Conservation (phyloP, 768 basidiomycete species). For the Podaxis mareebaensis region DNA sequence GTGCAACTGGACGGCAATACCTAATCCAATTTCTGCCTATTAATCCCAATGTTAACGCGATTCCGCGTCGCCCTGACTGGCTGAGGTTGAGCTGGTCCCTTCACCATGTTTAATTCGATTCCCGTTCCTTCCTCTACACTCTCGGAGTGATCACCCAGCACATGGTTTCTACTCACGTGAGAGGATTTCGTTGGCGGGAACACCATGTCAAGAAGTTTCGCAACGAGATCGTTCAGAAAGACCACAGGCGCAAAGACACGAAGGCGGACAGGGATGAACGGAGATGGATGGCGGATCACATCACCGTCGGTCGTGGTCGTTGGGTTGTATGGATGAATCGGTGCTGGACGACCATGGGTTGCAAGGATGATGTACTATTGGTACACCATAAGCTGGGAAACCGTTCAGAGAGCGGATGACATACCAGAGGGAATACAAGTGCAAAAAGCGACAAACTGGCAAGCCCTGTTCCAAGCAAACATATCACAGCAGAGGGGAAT, state of each 20-base stretch:
- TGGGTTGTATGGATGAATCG: constrained; percentile 75
- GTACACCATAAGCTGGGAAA: not conserved
- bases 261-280: constrained; percentile 77
- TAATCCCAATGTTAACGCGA: constrained; percentile 37
- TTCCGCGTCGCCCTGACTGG: constrained; percentile 24
- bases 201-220: constrained; percentile 44
- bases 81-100: constrained; percentile 14
- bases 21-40: constrained; percentile 49
- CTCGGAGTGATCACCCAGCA: constrained; percentile 53
- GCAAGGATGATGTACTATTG: constrained; percentile 84
- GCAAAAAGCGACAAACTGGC: constrained; percentile 86
- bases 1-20: not conserved
- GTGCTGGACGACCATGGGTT: constrained; percentile 73
- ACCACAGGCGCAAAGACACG: constrained; percentile 76
- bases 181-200: constrained; percentile 29
- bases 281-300: constrained; percentile 64
- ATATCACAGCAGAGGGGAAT: constrained; percentile 69
- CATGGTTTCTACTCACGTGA: constrained; percentile 27
- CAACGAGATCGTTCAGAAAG: constrained; percentile 71
- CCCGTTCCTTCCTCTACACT: constrained; percentile 59
- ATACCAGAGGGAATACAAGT: constrained; percentile 74
- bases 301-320: constrained; percentile 33
- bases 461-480: constrained; percentile 70
- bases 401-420: constrained; percentile 25
- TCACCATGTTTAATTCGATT: constrained; percentile 31